Evolutionary conservation across 805 yeast species (phyloP).

Genomic region (Kazachstania kunashirensis): DNA sequence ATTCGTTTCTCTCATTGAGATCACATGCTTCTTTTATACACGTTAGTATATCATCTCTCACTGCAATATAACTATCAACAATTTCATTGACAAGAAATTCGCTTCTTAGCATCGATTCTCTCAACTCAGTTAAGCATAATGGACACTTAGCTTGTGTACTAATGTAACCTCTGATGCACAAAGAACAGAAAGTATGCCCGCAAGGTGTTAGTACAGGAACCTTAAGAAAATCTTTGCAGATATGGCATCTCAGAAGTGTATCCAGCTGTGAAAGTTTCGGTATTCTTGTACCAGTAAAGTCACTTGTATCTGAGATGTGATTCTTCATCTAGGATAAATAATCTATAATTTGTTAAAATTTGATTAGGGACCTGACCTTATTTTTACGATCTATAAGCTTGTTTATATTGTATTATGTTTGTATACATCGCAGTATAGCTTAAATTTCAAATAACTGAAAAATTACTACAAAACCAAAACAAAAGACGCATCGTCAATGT

Average conservation of each 20-base stretch:
- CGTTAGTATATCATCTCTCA: slow-evolving; percentile 26
- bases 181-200: slow-evolving; percentile 82
- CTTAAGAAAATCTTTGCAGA: slow-evolving; percentile 71
- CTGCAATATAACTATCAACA: slow-evolving; percentile 39
- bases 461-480: too few relatives aligned
- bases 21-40: not conserved
- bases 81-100: slow-evolving; percentile 66
- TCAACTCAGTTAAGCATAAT: slow-evolving; percentile 58
- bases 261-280: slow-evolving; percentile 58
- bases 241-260: slow-evolving; percentile 66
- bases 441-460: too few relatives aligned
- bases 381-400: too few relatives aligned
- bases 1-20: slow-evolving; percentile 2
- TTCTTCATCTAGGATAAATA: slow-evolving; percentile 8
- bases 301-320: slow-evolving; percentile 52
- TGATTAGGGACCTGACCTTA: too few relatives aligned
- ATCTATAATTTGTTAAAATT: too few relatives aligned
- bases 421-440: too few relatives aligned
- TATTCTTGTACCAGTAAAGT: slow-evolving; percentile 47
- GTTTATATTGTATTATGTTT: too few relatives aligned
- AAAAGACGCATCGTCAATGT: too few relatives aligned
- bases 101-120: slow-evolving; percentile 59
- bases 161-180: slow-evolving; percentile 69
- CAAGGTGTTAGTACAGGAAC: slow-evolving; percentile 82
- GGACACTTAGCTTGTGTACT: slow-evolving; percentile 62